Evolutionary conservation across 495 filamentous ascomycete genomes (phyloP).

Genomic region (Chlorociboria aeruginascens): DNA sequence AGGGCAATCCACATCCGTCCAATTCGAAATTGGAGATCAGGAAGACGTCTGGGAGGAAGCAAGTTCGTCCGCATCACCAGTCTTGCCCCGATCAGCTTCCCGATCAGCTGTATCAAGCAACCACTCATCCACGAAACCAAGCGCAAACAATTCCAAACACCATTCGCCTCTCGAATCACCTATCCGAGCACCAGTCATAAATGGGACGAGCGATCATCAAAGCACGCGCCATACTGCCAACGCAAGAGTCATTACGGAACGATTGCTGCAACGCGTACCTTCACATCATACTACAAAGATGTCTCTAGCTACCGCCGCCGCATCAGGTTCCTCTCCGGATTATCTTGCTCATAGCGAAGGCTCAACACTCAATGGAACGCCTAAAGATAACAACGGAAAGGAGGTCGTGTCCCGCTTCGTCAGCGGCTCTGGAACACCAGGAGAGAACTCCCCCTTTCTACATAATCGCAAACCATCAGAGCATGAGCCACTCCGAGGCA

Average conservation of each 20-base stretch:
- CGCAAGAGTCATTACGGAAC: constrained; percentile 39
- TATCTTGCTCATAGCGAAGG: constrained; percentile 13
- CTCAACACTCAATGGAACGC: constrained; percentile 19
- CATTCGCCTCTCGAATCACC: constrained; percentile 20
- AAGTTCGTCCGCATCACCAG: constrained; percentile 40
- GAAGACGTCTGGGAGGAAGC: constrained; percentile 41
- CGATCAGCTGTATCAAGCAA: constrained; percentile 17
- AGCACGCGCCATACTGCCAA: constrained; percentile 4
- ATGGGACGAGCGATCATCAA: constrained; percentile 11
- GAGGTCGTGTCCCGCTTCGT: constrained; percentile 42
- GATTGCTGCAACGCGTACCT: constrained; percentile 43
- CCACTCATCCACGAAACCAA: constrained; percentile 18
- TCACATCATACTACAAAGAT: constrained; percentile 47
- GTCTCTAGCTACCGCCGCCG: constrained; percentile 37
- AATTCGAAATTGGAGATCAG: constrained; percentile 22
- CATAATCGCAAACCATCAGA: neutral
- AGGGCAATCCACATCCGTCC: constrained; percentile 30
- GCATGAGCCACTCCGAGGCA: neutral
- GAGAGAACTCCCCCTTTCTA: constrained; percentile 18
- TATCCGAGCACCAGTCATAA: constrained; percentile 8
- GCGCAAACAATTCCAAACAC: constrained; percentile 15
- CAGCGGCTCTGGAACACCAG: constrained; percentile 25
- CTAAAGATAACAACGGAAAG: constrained; percentile 30
- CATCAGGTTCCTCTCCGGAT: constrained; percentile 25
- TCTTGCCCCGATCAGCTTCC: constrained; percentile 36